Percentiles rank a stretch among this genome's conserved stretches.
Conservation (phyloP, 768 basidiomycete species). For the Sporobolomyces pararoseus region DNA sequence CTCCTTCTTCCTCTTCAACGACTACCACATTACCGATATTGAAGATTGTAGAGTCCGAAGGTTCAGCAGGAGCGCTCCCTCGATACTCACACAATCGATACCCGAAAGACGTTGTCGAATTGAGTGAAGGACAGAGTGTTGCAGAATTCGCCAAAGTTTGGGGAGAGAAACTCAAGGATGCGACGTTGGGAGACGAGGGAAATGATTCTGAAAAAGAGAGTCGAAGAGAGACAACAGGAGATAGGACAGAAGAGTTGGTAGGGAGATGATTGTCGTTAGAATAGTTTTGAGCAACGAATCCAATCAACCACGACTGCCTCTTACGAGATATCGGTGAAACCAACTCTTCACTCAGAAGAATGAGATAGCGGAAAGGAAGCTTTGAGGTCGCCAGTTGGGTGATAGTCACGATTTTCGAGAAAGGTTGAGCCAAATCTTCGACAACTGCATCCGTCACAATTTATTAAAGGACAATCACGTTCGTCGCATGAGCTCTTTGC, state of each 20-base stretch:
- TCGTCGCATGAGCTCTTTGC: no score
- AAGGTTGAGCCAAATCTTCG: no score
- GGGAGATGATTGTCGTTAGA: conserved; percentile 2
- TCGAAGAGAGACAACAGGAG: not conserved
- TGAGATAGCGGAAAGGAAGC: no score
- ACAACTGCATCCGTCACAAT: no score
- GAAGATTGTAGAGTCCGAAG: conserved; percentile 13
- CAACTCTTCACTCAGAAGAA: no score
- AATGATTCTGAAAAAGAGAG: not conserved
- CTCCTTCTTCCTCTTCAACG: conserved; percentile 20
- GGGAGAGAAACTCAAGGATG: conserved; percentile 48
- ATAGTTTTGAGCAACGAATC: not conserved
- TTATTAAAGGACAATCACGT: no score
- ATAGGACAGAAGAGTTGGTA: not conserved
- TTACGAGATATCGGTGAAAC: no score
- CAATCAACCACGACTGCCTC: no score
- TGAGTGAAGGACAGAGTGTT: conserved; percentile 70
- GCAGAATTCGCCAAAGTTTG: conserved; percentile 65
- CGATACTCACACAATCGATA: conserved; percentile 81
- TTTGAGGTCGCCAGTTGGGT: no score
- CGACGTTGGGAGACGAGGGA: conserved; percentile 16
- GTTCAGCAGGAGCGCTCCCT: conserved; percentile 64
- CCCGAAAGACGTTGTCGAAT: conserved; percentile 76
- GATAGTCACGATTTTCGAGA: no score
- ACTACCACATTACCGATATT: conserved; percentile 15